Evolutionary conservation across 2,329 filamentous ascomycete genomes (phyloP), one percentile per base, ranked within the genome.

Genomic region (Boeremia exigua): DNA sequence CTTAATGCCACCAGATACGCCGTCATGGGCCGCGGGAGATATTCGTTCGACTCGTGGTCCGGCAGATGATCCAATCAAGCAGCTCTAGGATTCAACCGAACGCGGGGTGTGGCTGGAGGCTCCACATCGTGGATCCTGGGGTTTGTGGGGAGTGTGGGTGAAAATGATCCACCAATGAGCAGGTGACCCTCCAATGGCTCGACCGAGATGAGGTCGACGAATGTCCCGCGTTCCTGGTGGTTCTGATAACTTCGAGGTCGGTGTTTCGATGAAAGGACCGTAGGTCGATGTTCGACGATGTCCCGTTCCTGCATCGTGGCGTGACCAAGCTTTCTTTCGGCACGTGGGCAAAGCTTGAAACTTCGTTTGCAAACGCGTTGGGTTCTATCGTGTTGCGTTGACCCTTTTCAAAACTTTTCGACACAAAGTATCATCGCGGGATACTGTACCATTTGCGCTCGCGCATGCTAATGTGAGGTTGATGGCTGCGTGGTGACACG

Each of bases 161-260:
- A 36, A 54, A 23, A 65, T 53, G 58, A 62, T 66, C 60, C 63
- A 66, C 63, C 63, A 66, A 66, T 66, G 36, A 58, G 15, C 14
- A 4, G 15, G n/a, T 19, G 14, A 17, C 6, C 14, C 30, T 25
- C 27, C n/a, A 7, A 34, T 37, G 25, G 9, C 27, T 27, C 29
- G 27, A 12, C 4, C 23, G 40, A 55, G 34, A 50, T 50, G 40
- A 46, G 19, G 6, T 27, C 29, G 3, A 29, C 10, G 5, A 8
- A 4, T 11, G 2, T 33, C 36, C 11, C 14, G 29, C 25, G 17
- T 19, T 23, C 25, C 3, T 28, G 3, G 7, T 15, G 9, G 19
- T 14, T n/a, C 11, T 17, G 33, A 33, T 2, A 14, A 11, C 10
- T 1, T 2, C 12, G 10, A 23, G 9, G 7, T 46, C 12, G 7